Base-by-base conservation (phyloP, 2,329 filamentous ascomycete genomes). In the Colletotrichum noveboracense region DNA sequence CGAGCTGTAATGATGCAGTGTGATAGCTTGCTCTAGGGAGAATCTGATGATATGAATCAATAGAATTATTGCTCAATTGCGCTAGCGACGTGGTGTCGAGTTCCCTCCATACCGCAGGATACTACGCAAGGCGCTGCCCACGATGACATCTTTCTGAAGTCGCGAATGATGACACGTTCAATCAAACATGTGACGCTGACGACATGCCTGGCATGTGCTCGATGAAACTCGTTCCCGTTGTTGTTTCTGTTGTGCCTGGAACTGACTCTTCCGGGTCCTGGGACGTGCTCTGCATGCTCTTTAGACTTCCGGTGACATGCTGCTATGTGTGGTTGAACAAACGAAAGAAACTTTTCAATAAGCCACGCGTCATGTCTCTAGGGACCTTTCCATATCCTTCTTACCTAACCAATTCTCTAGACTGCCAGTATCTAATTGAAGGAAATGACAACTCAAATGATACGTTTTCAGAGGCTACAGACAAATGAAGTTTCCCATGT, bases 71-170 rank as follows among this genome's bases (percentile, higher is more conserved):
- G 58, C 30, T 4, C 4, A 32, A 24, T 5, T 5, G 0, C 28
- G 28, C 30, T n/a, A 4, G 10, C 16, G 12, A 21, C 10, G 10
- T 24, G 43, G 21, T 21, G n/a, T 12, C 3, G 3, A n/a, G 38
- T n/a, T 1, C 16, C 9, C 1, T 13, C 3, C 14, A 1, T 34
- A 1, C 5, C 0, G 3, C 9, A 6, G 2, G 0, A 6, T 6
- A 6, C 38, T 1, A 48, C 0, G 43, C 10, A 48, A 48, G 2
- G n/a, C 43, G n/a, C n/a, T 48, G 43, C 43, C n/a, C 10, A 48
- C n/a, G 43, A 58, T 6, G 0, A 10, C 55, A 18, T 3, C 21
- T 3, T 0, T 0, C 21, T 26, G 21, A 28, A 4, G 43, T 48
- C 43, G n/a, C 2, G n/a, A 5, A 7, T 21, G n/a, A 21, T 52